Base-by-base conservation (phyloP, 2,329 filamentous ascomycete genomes). In the Ambrosiella xylebori region DNA sequence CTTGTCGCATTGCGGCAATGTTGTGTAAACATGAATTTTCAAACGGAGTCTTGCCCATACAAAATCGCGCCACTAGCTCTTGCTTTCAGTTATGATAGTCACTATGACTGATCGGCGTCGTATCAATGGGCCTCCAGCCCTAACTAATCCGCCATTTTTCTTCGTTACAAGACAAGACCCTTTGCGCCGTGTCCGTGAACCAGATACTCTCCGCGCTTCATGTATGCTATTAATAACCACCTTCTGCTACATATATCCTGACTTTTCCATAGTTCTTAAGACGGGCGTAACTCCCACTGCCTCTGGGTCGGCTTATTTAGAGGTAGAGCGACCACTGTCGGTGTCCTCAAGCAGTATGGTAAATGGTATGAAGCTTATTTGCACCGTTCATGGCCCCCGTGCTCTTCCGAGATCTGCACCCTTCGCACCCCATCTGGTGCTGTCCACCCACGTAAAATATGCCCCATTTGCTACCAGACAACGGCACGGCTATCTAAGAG, bases 371-470 rank as follows among this genome's bases (percentile, higher is more conserved):
- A 98, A 98, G 70, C 81, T 98, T 61, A 86, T 85, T 62, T 95
- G 90, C 69, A 90, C 88, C 9, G 88, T 97, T 57, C 91, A 97
- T 71, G 93, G 93, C 1, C 93, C 93, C 2, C 83, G 90, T 64
- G 89, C 93, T 27, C 78, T 98, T 47, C 90, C 91, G 38, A 82
- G 89, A 67, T 94, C 87, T 58, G 88, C 88, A 36, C 85, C 88
- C 1, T 98, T 96, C 72, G 93, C 88, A 56, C 88, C 93, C 8
- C 90, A 95, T 65, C 81, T 97, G 63, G 84, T 96, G 50, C 79
- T 98, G 56, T 88, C 86, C 12, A 94, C 91, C 2, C 88, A 95
- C 64, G 85, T 98, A 67, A 98, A 97, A 72, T 97, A 95, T 68
- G 90, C 93, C 0, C 90, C 93, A 0, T 98, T 98, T 67, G 91